Percentiles rank a stretch among this genome's conserved stretches.
Conservation (phyloP, 495 filamentous ascomycete genomes). For the Aspergillus nanangensis region DNA sequence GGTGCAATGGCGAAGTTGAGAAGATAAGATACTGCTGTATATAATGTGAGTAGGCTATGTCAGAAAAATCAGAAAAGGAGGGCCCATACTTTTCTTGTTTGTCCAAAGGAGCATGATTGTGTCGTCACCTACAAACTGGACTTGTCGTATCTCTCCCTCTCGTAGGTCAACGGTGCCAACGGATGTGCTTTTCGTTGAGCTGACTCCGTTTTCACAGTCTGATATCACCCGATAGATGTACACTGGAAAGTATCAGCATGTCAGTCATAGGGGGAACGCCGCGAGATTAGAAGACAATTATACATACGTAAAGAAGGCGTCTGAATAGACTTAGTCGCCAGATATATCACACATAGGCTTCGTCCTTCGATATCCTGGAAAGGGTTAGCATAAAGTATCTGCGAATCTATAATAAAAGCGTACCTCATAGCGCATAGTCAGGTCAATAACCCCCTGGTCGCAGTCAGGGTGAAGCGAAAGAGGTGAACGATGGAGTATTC, state of each 20-base stretch:
- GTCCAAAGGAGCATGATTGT: conserved; percentile 48
- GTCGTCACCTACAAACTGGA: conserved; percentile 53
- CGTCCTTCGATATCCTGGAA: conserved; percentile 20
- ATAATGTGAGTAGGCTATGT: conserved; percentile 12
- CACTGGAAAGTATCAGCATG: conserved; percentile 27
- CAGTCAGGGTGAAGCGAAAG: conserved; percentile 40
- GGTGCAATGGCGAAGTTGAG: conserved; percentile 38
- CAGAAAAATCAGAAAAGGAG: not conserved
- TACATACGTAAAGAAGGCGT: conserved; percentile 31
- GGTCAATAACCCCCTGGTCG: conserved; percentile 31
- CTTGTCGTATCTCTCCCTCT: conserved; percentile 42
- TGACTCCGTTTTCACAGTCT: conserved; percentile 50
- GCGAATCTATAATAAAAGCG: too few relatives aligned
- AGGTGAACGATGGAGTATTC: conserved; percentile 49
- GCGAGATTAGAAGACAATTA: not conserved
- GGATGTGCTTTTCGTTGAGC: conserved; percentile 41
- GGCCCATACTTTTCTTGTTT: conserved; percentile 31
- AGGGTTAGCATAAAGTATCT: too few relatives aligned
- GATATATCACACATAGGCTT: conserved; percentile 30
- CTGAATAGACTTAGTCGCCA: conserved; percentile 27
- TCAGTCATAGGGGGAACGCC: too few relatives aligned
- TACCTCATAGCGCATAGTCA: conserved; percentile 36
- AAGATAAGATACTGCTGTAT: conserved; percentile 24
- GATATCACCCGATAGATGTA: conserved; percentile 47
- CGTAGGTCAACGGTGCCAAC: conserved; percentile 37